phyloP scores from a whole-genome alignment of 1,284 basidiomycete genomes.

The Agroathelia rolfsii region DNA sequence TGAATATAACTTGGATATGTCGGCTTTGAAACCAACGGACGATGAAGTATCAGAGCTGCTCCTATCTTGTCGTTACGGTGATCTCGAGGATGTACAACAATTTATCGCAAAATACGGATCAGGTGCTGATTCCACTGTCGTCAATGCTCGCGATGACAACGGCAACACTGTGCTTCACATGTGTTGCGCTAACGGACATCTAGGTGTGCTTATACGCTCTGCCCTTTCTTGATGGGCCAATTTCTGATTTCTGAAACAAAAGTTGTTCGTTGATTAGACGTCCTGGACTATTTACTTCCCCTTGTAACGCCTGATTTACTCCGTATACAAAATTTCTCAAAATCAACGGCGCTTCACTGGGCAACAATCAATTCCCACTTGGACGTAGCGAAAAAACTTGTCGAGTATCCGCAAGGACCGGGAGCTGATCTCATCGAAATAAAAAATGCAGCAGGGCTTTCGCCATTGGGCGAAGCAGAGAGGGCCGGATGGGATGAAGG shows the following conservation, averaged over 20 bases:
- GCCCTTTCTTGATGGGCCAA: constrained; percentile 2
- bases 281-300: constrained; percentile 62
- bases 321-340: constrained; percentile 51
- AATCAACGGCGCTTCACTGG: constrained; percentile 83
- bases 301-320: constrained; percentile 49
- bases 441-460: constrained; percentile 59
- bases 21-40: constrained; percentile 25
- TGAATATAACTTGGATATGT: too few relatives aligned
- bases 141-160: constrained; percentile 70
- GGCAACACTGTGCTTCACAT: constrained; percentile 79
- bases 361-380: constrained; percentile 78
- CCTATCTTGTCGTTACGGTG: constrained; percentile 79
- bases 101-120: constrained; percentile 56
- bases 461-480: constrained; percentile 71
- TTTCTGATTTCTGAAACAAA: constrained; percentile 37
- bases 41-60: constrained; percentile 72
- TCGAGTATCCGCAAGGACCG: constrained; percentile 44
- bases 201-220: constrained; percentile 43
- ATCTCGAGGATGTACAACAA: constrained; percentile 62
- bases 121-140: constrained; percentile 37
- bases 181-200: constrained; percentile 78
- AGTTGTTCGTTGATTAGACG: constrained; percentile 48
- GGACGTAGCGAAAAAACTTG: constrained; percentile 52
- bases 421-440: constrained; percentile 62
- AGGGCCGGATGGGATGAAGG: constrained; percentile 70